These are phyloP conservation scores for Fusarium domesticum DNA, from an alignment of 2,329 filamentous ascomycete genomes.

Conservation along the genomic window DNA sequence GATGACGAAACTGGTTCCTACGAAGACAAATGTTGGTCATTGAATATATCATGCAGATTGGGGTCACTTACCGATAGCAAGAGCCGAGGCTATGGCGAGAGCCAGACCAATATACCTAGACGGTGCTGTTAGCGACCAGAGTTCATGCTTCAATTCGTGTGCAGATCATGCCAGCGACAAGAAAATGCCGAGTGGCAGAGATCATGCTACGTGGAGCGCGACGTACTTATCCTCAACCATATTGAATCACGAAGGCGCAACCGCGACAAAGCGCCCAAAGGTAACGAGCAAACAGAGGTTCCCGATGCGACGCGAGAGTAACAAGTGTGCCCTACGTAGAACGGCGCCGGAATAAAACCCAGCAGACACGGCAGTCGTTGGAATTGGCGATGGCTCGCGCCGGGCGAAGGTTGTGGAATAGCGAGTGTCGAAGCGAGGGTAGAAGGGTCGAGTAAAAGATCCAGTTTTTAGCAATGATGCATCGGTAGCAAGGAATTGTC, in stretches of 20 bases:
- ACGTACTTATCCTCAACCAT: conserved; percentile 43
- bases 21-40: conserved; percentile 21
- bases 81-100: conserved; percentile 69
- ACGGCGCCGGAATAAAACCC: conserved; percentile 11
- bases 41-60: conserved; percentile 2
- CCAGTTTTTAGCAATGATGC: conserved; percentile 20
- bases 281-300: not conserved
- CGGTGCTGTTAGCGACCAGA: conserved; percentile 16
- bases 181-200: conserved; percentile 6
- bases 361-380: conserved; percentile 7
- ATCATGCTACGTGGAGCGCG: conserved; percentile 5
- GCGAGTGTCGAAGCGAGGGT: conserved; percentile 13
- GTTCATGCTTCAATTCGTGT: too few relatives aligned
- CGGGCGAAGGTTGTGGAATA: conserved; percentile 22
- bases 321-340: not conserved
- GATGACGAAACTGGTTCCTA: conserved; percentile 95
- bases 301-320: conserved; percentile 12
- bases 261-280: conserved; percentile 18
- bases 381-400: conserved; percentile 24
- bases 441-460: not conserved
- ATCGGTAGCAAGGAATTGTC: conserved; percentile 15
- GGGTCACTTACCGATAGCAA: conserved; percentile 65
- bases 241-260: conserved; percentile 18
- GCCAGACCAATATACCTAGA: conserved; percentile 72
- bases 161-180: too few relatives aligned